Base-by-base conservation (phyloP, 1,284 basidiomycete species). In the Cryptococcus deneoformans region DNA sequence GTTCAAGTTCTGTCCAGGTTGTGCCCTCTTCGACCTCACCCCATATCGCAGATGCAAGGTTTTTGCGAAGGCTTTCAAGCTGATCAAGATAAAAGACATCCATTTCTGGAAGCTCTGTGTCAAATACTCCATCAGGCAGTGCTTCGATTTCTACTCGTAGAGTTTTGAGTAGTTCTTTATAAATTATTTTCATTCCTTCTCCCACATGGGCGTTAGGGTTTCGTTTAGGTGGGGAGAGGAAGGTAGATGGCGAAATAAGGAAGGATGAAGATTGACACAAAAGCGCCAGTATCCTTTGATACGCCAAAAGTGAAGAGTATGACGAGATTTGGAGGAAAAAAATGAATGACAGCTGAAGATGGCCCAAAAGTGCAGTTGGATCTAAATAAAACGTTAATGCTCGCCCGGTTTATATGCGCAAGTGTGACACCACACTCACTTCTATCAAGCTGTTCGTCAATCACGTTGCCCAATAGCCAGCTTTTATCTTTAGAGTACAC, bases 401-500 rank as follows among this genome's bases (percentile, higher is more conserved):
- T 42, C 11, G 5, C 40, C 11, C 40, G 5, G 11, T 3, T 10
- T 42, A 3, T 42, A 6, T 42, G 40, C 40, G 12, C 34, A 14
- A 24, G 14, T 12, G n/a, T 24, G 3, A 9, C 16, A 48, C 16
- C 34, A 43, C 55, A 58, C 79, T 59, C 54, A 79, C 79, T 71
- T 11, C 67, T 68, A 1, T 56, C 65, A 3, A 76, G 60, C n/a
- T 74, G 64, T 1, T 45, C 50, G 3, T 50, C 48, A 0, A 77
- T 62, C 0, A 78, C 69, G 35, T 71, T 20, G 2, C 62, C 67
- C 50, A 79, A 60, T 37, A 76, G 56, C 76, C 74, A 77, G 56
- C 75, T 79, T 68, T 80, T 80, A 65, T 81, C 80, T 51, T 61
- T 71, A 14, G 76, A 72, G 61, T 70, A 78, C 40, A 63, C 46